These are phyloP conservation scores for Xylaria longipes DNA, from an alignment of 495 filamentous ascomycete genomes.

Conservation along the genomic window DNA sequence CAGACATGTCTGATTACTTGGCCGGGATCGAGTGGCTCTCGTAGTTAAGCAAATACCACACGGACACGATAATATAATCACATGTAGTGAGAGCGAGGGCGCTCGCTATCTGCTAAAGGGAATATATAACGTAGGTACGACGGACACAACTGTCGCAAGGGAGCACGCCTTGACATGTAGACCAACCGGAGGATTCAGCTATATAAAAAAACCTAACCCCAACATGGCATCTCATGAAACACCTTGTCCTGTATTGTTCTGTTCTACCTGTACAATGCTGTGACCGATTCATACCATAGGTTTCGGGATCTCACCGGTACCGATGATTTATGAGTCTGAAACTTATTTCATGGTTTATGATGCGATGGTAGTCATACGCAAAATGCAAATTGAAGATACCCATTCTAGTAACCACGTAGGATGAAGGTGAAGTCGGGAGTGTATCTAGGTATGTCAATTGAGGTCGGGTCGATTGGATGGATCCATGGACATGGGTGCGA, in stretches of 20 bases:
- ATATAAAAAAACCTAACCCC: neutral
- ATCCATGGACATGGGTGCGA: too few species aligned
- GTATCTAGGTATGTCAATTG: neutral
- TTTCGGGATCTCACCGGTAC: neutral
- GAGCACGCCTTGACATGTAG: neutral
- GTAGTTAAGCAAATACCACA: neutral
- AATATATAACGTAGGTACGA: neutral
- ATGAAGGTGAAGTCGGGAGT: too few species aligned
- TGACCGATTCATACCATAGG: neutral
- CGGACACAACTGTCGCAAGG: neutral
- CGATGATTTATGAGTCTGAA: neutral
- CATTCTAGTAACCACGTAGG: neutral
- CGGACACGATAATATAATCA: neutral
- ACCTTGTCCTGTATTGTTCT: neutral
- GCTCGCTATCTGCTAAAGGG: neutral
- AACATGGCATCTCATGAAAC: neutral
- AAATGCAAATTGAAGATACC: neutral
- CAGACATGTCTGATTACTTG: neutral
- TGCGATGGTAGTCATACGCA: neutral
- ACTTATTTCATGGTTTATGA: neutral
- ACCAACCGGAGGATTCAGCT: neutral
- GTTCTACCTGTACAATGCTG: neutral
- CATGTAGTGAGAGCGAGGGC: neutral
- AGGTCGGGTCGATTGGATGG: too few species aligned
- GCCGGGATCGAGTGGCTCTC: neutral